Evolutionary conservation across 257 asterid genomes (phyloP), one percentile per base, ranked within the genome.

Genomic region (Solanum pinnatisectum): DNA sequence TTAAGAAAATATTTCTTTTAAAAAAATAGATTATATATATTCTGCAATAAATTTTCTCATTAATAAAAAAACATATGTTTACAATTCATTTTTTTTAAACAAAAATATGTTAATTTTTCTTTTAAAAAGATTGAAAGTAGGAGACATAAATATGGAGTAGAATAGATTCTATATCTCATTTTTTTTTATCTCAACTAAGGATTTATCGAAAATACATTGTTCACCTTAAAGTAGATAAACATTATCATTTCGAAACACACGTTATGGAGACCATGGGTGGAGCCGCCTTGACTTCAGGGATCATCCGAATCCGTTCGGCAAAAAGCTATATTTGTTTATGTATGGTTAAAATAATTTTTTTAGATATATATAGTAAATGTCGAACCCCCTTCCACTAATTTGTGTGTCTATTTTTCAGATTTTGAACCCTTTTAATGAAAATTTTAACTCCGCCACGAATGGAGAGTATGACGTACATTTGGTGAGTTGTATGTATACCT

Each of bases 391-490:
- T 20, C 0, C 2, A 8, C 5, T 56, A 6, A 10, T 56, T 56
- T 52, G 22, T 49, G 20, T 15, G 59, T 49, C 22, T 49, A 49
- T 0, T 49, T 49, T 49, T 49, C 20, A 49, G 5, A 56, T 1
- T 56, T 8, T 56, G 5, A 20, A 20, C 1, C 1, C 0, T 1
- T 0, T 56, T 56, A 20, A 7, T 56, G 25, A 56, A 56, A 56
- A 20, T 56, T 2, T 20, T 56, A 4, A 20, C 5, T 56, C 25
- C 0, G 1, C 0, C 63, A 2, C 0, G 1, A 3, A 56, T 1
- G n/a, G 63, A 56, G 4, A 20, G 4, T 56, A 20, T 23, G 32
- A 65, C 30, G 16, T 65, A 65, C 16, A 65, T 65, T 65, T 6
- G 33, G 30, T 65, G 30, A n/a, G 32, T 65, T n/a, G 37, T 30